Base-by-base conservation (phyloP, 441 rosid genomes). In the Raphanus hybrid region DNA sequence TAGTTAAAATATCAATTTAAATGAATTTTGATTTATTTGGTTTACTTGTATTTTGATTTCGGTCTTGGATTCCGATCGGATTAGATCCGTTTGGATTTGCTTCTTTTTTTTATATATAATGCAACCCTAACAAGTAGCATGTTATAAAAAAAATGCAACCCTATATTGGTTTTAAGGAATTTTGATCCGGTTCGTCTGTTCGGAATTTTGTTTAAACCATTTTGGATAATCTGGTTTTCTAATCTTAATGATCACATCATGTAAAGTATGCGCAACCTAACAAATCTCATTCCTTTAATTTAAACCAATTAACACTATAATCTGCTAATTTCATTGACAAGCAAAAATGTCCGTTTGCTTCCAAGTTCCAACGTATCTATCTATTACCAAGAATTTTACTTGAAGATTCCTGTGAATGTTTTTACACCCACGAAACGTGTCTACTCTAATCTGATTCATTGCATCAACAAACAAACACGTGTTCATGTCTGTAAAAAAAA, bases 391-490 rank as follows among this genome's bases (percentile, higher is more conserved):
- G 18, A 71, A 35, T 72, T 26, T 66, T 23, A 34, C 50, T 12
- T 12, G 16, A 78, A 78, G 78, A 74, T 78, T 73, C 78, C 61
- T 78, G 52, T 78, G 61, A 68, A 72, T 78, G 74, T 50, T 61
- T 62, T 8, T 5, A 61, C 59, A 62, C 59, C 3, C 4, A 29
- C 8, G 41, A 68, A 79, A 79, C 78, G 78, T 79, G 82, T 74
- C 71, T 69, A 64, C 48, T 20, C 41, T 64, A 57, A 74, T 32
- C 71, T 79, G 75, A 74, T 43, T 67, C 78, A 15, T 69, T 69
- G 12, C 48, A 69, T 79, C 63, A 69, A 43, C 48, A 69, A 79
- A 14, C 68, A 69, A 69, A 79, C 82, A 79, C 82, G 78, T 79
- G 78, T 69, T 69, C 67, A 64, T 69, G 78, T 69, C 78, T 64